Percentiles rank a stretch among this genome's conserved stretches.
Evolutionary conservation across 176 grass and related monocot genomes (phyloP).

Genomic region (Canna indica): DNA sequence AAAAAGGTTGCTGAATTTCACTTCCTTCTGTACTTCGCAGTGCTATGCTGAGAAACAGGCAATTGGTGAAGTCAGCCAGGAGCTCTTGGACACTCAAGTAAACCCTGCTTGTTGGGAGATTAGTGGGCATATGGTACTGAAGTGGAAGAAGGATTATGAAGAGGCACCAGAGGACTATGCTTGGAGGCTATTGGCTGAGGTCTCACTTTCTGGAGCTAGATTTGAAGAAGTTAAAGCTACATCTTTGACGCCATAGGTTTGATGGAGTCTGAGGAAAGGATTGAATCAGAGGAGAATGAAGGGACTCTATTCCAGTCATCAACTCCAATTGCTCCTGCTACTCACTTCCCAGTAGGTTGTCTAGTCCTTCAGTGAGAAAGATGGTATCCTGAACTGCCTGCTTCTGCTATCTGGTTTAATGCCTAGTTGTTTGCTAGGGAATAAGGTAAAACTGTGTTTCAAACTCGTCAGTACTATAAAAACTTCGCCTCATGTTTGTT

Average conservation of each 20-base stretch:
- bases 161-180: conserved; percentile 77
- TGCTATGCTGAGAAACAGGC: conserved; percentile 98
- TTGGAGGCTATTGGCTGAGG: conserved; percentile 75
- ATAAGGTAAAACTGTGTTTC: neutral
- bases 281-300: conserved; percentile 8
- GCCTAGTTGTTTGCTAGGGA: conserved; percentile 6
- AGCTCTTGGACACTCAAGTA: conserved; percentile 90
- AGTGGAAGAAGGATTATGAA: conserved; percentile 64
- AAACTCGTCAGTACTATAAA: neutral
- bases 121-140: conserved; percentile 93
- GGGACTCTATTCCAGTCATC: conserved; percentile 19
- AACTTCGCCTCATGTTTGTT: neutral
- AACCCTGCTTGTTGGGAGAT: conserved; percentile 98
- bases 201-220: conserved; percentile 79
- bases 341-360: conserved; percentile 59
- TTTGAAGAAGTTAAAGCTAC: conserved; percentile 83
- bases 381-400: neutral
- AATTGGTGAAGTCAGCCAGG: conserved; percentile 73
- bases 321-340: neutral
- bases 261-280: conserved; percentile 26
- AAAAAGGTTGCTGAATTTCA: neutral
- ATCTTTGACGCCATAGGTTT: conserved; percentile 68
- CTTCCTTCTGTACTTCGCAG: conserved; percentile 23
- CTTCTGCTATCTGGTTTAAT: neutral
- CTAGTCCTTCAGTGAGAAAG: conserved; percentile 53